phyloP scores from a whole-genome alignment of 2,329 filamentous ascomycete genomes.

The Penicillium aurantiogriseum region DNA sequence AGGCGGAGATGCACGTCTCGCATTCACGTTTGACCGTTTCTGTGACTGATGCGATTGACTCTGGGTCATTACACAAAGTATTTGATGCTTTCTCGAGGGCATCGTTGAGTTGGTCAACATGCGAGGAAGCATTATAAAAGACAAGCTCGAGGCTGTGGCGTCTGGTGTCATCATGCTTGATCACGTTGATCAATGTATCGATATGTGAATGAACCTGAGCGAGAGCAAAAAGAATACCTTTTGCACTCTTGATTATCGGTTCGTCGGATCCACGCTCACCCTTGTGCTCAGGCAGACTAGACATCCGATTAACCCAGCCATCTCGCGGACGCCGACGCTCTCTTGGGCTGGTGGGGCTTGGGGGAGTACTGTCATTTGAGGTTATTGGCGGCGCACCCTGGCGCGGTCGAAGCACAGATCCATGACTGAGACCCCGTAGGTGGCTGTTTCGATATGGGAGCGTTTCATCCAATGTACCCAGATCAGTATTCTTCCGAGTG shows the following conservation, averaged over 20 bases:
- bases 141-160: slow-evolving; percentile 55
- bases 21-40: slow-evolving; percentile 49
- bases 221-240: slow-evolving; percentile 55
- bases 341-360: slow-evolving; percentile 46
- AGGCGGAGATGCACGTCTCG: slow-evolving; percentile 51
- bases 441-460: slow-evolving; percentile 54
- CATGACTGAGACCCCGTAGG: slow-evolving; percentile 58
- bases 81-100: slow-evolving; percentile 52
- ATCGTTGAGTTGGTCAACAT: slow-evolving; percentile 57
- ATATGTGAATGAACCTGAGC: slow-evolving; percentile 52
- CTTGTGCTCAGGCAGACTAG: slow-evolving; percentile 58
- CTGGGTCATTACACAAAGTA: slow-evolving; percentile 51
- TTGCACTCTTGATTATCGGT: slow-evolving; percentile 56
- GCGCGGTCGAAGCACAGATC: slow-evolving; percentile 48
- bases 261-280: slow-evolving; percentile 47
- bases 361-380: slow-evolving; percentile 40
- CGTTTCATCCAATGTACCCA: slow-evolving; percentile 54
- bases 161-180: slow-evolving; percentile 48
- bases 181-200: slow-evolving; percentile 47
- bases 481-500: slow-evolving; percentile 55
- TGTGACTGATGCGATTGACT: slow-evolving; percentile 41
- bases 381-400: slow-evolving; percentile 31
- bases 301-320: slow-evolving; percentile 52
- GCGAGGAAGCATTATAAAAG: slow-evolving; percentile 56
- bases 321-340: slow-evolving; percentile 44